Evolutionary conservation across 2,329 filamentous ascomycete genomes (phyloP).

Genomic region (Proliferodiscus dingleyae): DNA sequence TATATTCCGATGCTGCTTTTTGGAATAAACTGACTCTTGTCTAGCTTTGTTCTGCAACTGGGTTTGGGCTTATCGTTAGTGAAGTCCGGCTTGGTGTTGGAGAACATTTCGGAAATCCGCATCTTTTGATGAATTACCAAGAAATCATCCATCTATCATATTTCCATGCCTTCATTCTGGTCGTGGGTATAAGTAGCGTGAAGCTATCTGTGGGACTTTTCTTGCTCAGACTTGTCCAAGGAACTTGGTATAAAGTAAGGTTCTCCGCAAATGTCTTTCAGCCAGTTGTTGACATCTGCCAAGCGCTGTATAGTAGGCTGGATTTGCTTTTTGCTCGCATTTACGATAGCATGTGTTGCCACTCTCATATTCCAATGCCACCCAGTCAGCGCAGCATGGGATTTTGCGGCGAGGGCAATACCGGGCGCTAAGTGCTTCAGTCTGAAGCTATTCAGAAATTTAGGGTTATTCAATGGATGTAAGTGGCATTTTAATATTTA

Average conservation of each 20-base stretch:
- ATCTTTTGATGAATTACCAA: constrained; percentile 25
- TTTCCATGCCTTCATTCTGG: constrained; percentile 38
- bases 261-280: constrained; percentile 35
- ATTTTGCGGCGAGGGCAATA: constrained; percentile 25
- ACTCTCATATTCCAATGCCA: constrained; percentile 45
- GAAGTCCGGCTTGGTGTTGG: constrained; percentile 42
- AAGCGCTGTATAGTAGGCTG: constrained; percentile 14
- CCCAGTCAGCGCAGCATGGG: constrained; percentile 43
- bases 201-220: constrained; percentile 20
- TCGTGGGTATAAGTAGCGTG: constrained; percentile 37
- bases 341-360: constrained; percentile 37
- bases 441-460: constrained; percentile 33
- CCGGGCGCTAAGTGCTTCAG: constrained; percentile 39
- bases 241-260: constrained; percentile 35
- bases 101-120: constrained; percentile 32
- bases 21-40: not conserved
- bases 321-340: constrained; percentile 37
- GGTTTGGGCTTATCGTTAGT: constrained; percentile 36
- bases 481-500: constrained; percentile 8
- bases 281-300: constrained; percentile 6
- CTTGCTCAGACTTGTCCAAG: constrained; percentile 27
- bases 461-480: constrained; percentile 44
- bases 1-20: constrained; percentile 21
- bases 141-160: constrained; percentile 35
- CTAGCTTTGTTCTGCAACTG: constrained; percentile 13